These are phyloP conservation scores for Suillus ampliporus DNA, from an alignment of 768 basidiomycete genomes.

Conservation along the genomic window DNA sequence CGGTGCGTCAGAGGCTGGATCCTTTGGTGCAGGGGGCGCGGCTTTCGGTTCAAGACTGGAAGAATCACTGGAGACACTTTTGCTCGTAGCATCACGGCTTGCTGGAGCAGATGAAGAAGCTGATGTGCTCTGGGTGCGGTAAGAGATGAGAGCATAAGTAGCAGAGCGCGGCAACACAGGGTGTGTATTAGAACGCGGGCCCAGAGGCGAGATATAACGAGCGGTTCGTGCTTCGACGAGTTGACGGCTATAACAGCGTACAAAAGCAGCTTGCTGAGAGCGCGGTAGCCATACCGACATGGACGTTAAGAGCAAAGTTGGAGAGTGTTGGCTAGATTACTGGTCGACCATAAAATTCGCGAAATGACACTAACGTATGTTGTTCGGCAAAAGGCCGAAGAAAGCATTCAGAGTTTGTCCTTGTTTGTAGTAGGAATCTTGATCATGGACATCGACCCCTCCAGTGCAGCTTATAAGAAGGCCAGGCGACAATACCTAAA, in stretches of 20 bases:
- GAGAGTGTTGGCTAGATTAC: slow-evolving; percentile 4
- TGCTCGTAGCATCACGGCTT: slow-evolving; percentile 11
- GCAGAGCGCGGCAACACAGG: slow-evolving; percentile 22
- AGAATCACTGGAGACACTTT: slow-evolving; percentile 17
- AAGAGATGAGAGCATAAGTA: slow-evolving; percentile 21
- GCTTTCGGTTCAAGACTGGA: slow-evolving; percentile 49
- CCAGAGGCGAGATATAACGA: slow-evolving; percentile 23
- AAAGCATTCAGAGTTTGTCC: slow-evolving; percentile 24
- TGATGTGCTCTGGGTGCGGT: slow-evolving; percentile 44
- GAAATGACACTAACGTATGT: slow-evolving; percentile 5
- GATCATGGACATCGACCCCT: slow-evolving; percentile 42
- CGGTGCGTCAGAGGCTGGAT: slow-evolving; percentile 45
- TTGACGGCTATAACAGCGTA: slow-evolving; percentile 39
- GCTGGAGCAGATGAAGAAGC: slow-evolving; percentile 24
- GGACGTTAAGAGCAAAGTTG: slow-evolving; percentile 9
- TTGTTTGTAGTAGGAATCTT: slow-evolving; percentile 31
- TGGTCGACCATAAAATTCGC: slow-evolving; percentile 18
- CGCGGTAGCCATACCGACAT: slow-evolving; percentile 86
- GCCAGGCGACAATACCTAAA: slow-evolving; percentile 63
- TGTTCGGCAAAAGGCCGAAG: slow-evolving; percentile 12
- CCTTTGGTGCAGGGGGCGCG: slow-evolving; percentile 53
- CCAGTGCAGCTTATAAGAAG: slow-evolving; percentile 60
- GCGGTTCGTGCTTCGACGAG: slow-evolving; percentile 28
- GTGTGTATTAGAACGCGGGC: slow-evolving; percentile 18
- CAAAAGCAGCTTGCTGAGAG: slow-evolving; percentile 47